Evolutionary conservation across 164 flowering plant genomes (phyloP).

Genomic region (Piper betle): DNA sequence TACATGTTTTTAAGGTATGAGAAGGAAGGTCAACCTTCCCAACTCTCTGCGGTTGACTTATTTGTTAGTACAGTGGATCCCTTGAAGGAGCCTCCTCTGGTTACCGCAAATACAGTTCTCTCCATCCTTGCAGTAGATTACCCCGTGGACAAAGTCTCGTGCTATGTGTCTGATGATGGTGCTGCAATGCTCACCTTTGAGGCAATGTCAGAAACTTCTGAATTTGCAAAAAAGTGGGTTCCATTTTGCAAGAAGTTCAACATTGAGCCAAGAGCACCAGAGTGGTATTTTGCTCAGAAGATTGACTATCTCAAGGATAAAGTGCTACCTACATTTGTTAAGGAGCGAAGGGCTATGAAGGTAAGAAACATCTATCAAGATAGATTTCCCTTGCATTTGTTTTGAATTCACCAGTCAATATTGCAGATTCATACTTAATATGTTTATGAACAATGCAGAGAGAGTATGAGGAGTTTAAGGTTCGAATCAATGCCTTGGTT

Average conservation of each 20-base stretch:
- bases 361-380: conserved; percentile 10
- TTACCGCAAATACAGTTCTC: conserved; percentile 65
- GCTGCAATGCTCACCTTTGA: conserved; percentile 73
- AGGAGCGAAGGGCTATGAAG: conserved; percentile 69
- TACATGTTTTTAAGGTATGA: conserved; percentile 34
- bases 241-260: conserved; percentile 62
- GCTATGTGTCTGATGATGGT: conserved; percentile 80
- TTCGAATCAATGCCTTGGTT: conserved; percentile 59
- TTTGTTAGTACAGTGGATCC: conserved; percentile 72
- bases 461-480: conserved; percentile 72
- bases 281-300: conserved; percentile 50
- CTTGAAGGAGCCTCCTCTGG: conserved; percentile 53
- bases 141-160: conserved; percentile 55
- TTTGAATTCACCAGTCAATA: background rate
- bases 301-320: conserved; percentile 59
- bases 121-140: conserved; percentile 69
- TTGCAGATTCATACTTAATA: background rate
- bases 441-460: conserved; percentile 27
- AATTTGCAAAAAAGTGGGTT: conserved; percentile 65
- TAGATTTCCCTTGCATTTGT: background rate
- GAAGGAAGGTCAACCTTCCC: conserved; percentile 55
- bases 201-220: conserved; percentile 59
- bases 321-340: conserved; percentile 48
- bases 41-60: conserved; percentile 40
- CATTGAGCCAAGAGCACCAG: conserved; percentile 71